These are phyloP conservation scores for Cercospora sp. DNA, from an alignment of 2,329 filamentous ascomycete genomes.

Conservation along the genomic window DNA sequence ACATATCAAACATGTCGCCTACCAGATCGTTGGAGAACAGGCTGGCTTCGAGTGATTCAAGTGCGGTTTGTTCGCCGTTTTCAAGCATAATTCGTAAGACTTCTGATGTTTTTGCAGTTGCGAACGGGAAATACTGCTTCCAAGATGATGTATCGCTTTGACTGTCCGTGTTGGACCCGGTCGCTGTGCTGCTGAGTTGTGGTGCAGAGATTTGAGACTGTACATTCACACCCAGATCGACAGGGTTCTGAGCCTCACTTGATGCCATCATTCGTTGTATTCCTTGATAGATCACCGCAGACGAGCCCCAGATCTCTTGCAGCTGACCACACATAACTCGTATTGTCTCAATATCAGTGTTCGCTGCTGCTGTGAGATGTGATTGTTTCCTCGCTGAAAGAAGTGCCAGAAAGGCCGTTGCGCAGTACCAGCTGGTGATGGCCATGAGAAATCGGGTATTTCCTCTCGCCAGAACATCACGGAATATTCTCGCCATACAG, in stretches of 20 bases:
- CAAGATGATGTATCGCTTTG: background rate
- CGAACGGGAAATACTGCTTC: background rate
- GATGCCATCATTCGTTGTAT: background rate
- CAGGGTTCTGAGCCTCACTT: background rate
- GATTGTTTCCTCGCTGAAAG: background rate
- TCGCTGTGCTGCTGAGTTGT: background rate
- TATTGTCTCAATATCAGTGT: background rate
- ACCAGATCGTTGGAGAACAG: background rate
- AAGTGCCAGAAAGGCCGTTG: background rate
- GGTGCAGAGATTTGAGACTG: background rate
- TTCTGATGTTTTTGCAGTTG: background rate
- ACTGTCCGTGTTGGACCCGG: background rate
- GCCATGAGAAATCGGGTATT: background rate
- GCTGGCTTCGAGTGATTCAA: background rate
- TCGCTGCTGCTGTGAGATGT: background rate
- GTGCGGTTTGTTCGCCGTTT: background rate
- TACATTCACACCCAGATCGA: background rate
- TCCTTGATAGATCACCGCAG: background rate
- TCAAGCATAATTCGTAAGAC: background rate
- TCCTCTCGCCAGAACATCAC: background rate
- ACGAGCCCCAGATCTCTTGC: background rate
- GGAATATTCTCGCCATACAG: slow-evolving; percentile 13
- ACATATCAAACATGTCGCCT: background rate
- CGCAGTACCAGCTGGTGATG: background rate
- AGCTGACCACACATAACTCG: background rate